A percentile compares a stretch with the other conserved stretches of the same genome.
These are phyloP conservation scores for Porphyrellus cyaneotinctus DNA, from an alignment of 768 basidiomycete genomes.

Conservation along the genomic window DNA sequence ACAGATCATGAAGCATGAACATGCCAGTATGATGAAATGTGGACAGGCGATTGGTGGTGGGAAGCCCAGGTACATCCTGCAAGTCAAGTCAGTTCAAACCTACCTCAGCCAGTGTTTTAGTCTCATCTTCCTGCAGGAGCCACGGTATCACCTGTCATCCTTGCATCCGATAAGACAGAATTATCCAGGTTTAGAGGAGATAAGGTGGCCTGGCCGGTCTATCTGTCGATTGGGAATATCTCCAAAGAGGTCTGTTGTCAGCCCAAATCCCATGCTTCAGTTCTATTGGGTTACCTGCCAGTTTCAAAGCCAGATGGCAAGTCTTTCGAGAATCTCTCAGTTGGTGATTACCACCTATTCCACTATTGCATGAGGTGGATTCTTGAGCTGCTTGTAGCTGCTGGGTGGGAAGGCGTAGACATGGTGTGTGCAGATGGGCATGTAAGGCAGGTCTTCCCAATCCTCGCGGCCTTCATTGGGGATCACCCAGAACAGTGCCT, in stretches of 20 bases:
- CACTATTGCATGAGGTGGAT: slow-evolving; percentile 4
- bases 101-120: neutral
- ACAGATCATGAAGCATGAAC: neutral
- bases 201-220: slow-evolving; percentile 3
- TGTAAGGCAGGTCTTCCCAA: neutral
- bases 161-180: slow-evolving; percentile 1
- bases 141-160: neutral
- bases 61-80: neutral
- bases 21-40: neutral
- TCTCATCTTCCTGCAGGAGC: neutral
- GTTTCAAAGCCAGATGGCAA: neutral
- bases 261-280: neutral
- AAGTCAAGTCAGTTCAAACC: neutral
- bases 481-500: too few relatives aligned
- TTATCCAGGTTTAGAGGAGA: neutral
- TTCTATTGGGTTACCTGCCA: neutral
- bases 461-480: neutral
- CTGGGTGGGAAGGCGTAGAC: neutral
- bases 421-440: slow-evolving; percentile 4
- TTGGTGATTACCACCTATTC: neutral
- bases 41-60: neutral
- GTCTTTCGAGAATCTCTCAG: neutral
- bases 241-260: neutral
- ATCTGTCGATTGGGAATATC: neutral
- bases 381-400: neutral